phyloP scores from a whole-genome alignment of 306 rosid species.

The Quercus glauca region DNA sequence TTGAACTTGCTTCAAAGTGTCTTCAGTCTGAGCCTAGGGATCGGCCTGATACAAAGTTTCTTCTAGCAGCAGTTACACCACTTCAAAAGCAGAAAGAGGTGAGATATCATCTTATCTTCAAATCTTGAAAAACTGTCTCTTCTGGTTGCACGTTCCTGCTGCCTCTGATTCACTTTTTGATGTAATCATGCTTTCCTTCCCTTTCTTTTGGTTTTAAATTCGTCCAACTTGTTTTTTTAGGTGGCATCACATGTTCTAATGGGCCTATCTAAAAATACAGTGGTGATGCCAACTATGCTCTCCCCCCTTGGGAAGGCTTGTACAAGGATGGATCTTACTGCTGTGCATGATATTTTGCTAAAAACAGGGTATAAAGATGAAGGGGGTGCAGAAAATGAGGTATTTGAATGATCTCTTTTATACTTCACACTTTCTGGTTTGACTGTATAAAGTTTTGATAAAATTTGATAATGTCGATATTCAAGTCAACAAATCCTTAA shows the following conservation, averaged over 20 bases:
- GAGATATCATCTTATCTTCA: slow-evolving; percentile 1
- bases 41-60: slow-evolving; percentile 73
- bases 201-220: neutral
- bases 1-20: slow-evolving; percentile 93
- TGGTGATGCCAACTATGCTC: slow-evolving; percentile 76
- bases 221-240: slow-evolving; percentile 26
- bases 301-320: slow-evolving; percentile 95
- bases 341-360: slow-evolving; percentile 80
- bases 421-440: slow-evolving; percentile 7
- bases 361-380: slow-evolving; percentile 92
- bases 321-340: slow-evolving; percentile 81
- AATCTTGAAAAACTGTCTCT: neutral
- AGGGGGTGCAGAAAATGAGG: slow-evolving; percentile 97
- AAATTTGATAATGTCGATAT: neutral
- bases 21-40: slow-evolving; percentile 94
- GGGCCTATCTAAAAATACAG: slow-evolving; percentile 60
- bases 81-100: slow-evolving; percentile 92
- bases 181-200: neutral
- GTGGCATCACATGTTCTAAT: slow-evolving; percentile 75
- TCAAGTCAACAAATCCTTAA: too few relatives aligned
- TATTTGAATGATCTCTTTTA: slow-evolving; percentile 19
- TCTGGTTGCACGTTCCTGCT: neutral
- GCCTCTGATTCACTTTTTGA: neutral
- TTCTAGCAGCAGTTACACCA: slow-evolving; percentile 72
- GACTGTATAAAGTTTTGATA: neutral